A percentile compares a stretch with the other conserved stretches of the same genome.
Evolutionary conservation across 257 asterid genomes (phyloP).

Genomic region (Nicotiana undulata): DNA sequence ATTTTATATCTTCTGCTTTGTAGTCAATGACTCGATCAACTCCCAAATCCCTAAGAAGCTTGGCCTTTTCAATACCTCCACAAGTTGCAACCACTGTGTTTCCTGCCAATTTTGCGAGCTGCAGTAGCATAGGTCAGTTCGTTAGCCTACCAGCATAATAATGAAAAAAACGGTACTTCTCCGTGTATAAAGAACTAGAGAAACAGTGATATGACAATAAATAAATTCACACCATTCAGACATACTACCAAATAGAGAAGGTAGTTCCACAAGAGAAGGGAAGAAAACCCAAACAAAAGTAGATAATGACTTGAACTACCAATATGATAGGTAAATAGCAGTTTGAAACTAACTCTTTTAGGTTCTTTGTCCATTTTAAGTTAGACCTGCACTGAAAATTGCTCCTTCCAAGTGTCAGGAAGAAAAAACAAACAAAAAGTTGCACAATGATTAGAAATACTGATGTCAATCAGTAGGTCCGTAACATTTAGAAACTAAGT

Average conservation of each 20-base stretch:
- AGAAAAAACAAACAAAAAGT: background rate
- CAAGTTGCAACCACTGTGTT: conserved; percentile 87
- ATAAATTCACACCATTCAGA: no score
- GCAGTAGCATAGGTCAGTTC: background rate
- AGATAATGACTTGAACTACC: background rate
- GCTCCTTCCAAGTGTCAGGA: background rate
- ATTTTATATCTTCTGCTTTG: conserved; percentile 62
- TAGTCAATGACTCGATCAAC: conserved; percentile 91
- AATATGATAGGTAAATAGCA: background rate
- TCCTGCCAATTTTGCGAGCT: conserved; percentile 53
- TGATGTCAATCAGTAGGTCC: no score
- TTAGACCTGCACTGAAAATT: no score
- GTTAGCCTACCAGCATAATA: background rate
- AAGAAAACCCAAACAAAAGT: background rate
- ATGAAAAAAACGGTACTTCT: background rate
- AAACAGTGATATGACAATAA: no score
- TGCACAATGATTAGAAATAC: background rate
- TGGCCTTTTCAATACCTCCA: conserved; percentile 84
- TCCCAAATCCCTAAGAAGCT: conserved; percentile 67
- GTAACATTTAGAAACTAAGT: no score
- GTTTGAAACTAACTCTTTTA: background rate
- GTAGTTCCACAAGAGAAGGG: no score
- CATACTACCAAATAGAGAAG: no score
- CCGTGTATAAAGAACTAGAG: no score
- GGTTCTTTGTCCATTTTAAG: background rate